phyloP scores from a whole-genome alignment of 768 basidiomycete genomes.

The Candolleomyces efflorescens region DNA sequence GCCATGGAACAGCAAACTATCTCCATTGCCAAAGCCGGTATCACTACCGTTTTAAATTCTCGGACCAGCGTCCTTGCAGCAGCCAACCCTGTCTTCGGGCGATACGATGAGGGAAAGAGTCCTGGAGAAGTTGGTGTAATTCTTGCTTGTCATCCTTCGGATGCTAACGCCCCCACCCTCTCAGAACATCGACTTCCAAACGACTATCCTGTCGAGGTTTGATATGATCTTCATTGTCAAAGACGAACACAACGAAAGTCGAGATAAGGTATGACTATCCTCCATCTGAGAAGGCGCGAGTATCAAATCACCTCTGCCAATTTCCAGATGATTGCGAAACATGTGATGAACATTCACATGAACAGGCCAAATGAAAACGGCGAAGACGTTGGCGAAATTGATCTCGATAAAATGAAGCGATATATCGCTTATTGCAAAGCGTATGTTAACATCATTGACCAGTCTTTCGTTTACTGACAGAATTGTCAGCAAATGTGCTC shows the following conservation, averaged over 20 bases:
- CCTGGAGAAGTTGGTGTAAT: conserved; percentile 73
- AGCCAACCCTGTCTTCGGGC: conserved; percentile 96
- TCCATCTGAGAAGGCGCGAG: not conserved
- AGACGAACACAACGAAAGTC: conserved; percentile 93
- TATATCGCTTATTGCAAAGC: conserved; percentile 96
- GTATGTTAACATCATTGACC: conserved; percentile 34
- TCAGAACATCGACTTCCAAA: conserved; percentile 95
- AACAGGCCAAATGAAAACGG: conserved; percentile 68
- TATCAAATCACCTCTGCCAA: conserved; percentile 4
- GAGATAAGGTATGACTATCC: conserved; percentile 69
- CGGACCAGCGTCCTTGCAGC: conserved; percentile 94
- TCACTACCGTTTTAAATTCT: conserved; percentile 95
- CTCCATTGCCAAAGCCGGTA: conserved; percentile 98
- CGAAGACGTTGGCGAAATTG: conserved; percentile 81
- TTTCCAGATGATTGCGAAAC: conserved; percentile 84
- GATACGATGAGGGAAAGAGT: conserved; percentile 95
- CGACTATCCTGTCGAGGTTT: conserved; percentile 96
- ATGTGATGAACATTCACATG: conserved; percentile 99
- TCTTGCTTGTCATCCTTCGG: not conserved
- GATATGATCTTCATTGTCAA: conserved; percentile 99
- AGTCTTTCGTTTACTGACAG: not conserved
- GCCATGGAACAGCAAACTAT: conserved; percentile 99
- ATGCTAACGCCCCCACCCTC: conserved; percentile 1
- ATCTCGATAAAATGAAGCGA: conserved; percentile 97
- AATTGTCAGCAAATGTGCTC: conserved; percentile 82